A percentile compares a stretch with the other conserved stretches of the same genome.
phyloP scores from a whole-genome alignment of 225 moss, liverwort and hornwort species.

The Thuidium tamariscinum region DNA sequence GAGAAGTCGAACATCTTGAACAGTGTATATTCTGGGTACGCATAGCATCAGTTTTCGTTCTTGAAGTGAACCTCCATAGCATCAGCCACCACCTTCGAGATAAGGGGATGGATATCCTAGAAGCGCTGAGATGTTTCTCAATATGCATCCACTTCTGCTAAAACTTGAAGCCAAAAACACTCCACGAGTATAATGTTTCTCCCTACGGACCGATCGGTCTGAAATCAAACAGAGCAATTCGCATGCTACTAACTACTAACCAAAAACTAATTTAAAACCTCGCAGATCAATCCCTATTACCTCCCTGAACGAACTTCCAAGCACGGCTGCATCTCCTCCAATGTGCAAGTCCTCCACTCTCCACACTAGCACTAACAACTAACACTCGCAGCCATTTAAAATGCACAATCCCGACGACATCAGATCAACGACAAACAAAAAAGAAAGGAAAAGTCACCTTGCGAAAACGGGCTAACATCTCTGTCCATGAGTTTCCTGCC shows the following conservation, averaged over 20 bases:
- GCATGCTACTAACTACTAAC: background rate
- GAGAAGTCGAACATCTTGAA: background rate
- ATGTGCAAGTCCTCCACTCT: background rate
- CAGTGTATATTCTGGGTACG: background rate
- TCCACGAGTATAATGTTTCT: background rate
- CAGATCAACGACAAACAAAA: background rate
- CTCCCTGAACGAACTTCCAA: background rate
- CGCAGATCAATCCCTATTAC: background rate
- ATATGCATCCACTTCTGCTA: background rate
- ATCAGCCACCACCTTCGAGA: background rate
- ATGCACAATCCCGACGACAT: background rate
- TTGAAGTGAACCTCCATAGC: background rate
- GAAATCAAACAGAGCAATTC: background rate
- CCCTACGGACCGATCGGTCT: background rate
- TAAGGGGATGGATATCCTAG: background rate
- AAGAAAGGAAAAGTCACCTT: background rate
- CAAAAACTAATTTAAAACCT: background rate
- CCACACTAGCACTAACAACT: background rate
- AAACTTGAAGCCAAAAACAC: background rate
- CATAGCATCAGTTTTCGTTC: background rate
- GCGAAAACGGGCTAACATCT: background rate
- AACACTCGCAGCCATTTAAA: background rate
- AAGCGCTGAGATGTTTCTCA: background rate
- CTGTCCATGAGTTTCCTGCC: background rate
- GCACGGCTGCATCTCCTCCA: background rate